These are phyloP conservation scores for Eucalyptus dawsonii DNA, from an alignment of 345 rosid genomes.

Conservation along the genomic window DNA sequence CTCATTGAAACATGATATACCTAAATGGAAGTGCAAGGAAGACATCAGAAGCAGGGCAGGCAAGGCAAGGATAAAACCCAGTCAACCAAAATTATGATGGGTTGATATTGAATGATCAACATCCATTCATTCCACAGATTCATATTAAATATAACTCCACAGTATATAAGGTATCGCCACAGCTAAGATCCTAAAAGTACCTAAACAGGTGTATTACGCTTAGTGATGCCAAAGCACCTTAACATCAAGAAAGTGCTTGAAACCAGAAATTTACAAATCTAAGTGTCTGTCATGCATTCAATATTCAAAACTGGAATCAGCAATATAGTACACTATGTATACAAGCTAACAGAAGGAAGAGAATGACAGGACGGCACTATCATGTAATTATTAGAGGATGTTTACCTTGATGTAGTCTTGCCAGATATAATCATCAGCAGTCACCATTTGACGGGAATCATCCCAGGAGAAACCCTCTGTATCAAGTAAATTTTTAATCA, in stretches of 20 bases:
- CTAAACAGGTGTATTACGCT: not conserved
- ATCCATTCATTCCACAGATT: not conserved
- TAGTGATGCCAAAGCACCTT: not conserved
- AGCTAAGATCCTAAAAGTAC: not conserved
- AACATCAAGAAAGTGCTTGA: not conserved
- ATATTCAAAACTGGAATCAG: not conserved
- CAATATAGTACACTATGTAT: not conserved
- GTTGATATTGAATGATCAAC: not conserved
- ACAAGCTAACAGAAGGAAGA: not conserved
- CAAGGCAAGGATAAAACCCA: not conserved
- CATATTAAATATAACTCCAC: not conserved
- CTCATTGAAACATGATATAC: not conserved
- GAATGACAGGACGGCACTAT: not conserved
- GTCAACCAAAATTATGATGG: not conserved
- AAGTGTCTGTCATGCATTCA: not conserved
- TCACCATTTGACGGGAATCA: conserved; percentile 74
- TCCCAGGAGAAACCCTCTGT: conserved; percentile 76
- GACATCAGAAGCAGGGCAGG: not conserved
- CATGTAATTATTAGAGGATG: not conserved
- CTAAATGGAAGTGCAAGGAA: not conserved
- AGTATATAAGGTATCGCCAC: not conserved
- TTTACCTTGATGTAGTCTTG: conserved; percentile 75
- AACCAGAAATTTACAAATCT: not conserved
- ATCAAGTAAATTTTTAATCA: conserved; percentile 55
- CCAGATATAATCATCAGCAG: conserved; percentile 80